Conservation (phyloP, 352 stramenopile species). For the Pythium apleroticum region DNA sequence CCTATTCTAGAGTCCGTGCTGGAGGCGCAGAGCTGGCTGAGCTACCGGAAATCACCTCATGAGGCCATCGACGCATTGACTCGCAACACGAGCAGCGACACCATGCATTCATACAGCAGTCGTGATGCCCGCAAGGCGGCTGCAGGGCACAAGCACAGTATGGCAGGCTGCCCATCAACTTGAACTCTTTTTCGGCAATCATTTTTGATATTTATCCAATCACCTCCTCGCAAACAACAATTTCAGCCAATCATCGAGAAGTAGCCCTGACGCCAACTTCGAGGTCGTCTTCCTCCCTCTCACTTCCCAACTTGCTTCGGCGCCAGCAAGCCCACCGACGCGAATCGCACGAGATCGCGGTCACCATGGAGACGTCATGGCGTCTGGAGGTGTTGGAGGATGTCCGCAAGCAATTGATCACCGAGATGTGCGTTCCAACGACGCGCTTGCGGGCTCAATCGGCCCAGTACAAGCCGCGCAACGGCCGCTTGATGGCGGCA, state of each 20-base stretch:
- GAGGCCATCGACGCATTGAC: too few relatives aligned
- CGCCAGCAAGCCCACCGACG: not conserved
- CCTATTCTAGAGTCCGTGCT: too few relatives aligned
- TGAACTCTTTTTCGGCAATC: too few relatives aligned
- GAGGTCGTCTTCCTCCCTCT: not conserved
- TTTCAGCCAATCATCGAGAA: not conserved
- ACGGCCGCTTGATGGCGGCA: not conserved
- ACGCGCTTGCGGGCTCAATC: not conserved
- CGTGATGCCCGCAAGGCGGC: too few relatives aligned
- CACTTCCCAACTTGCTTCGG: not conserved
- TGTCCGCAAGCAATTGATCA: conserved; percentile 87
- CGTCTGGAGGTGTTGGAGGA: conserved; percentile 76
- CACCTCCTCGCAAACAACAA: not conserved
- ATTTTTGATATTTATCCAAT: too few relatives aligned
- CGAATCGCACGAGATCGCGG: not conserved
- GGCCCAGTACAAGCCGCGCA: conserved; percentile 3
- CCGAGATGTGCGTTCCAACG: conserved; percentile 67
- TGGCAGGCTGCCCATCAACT: too few relatives aligned
- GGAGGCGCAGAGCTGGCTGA: too few relatives aligned
- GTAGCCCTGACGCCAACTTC: not conserved
- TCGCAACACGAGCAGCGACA: too few relatives aligned
- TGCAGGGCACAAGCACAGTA: too few relatives aligned
- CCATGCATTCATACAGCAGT: too few relatives aligned
- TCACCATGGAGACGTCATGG: conserved; percentile 44
- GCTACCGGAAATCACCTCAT: too few relatives aligned